Conservation (phyloP, 1,284 basidiomycete species). For the Ceratobasidium sp. region DNA sequence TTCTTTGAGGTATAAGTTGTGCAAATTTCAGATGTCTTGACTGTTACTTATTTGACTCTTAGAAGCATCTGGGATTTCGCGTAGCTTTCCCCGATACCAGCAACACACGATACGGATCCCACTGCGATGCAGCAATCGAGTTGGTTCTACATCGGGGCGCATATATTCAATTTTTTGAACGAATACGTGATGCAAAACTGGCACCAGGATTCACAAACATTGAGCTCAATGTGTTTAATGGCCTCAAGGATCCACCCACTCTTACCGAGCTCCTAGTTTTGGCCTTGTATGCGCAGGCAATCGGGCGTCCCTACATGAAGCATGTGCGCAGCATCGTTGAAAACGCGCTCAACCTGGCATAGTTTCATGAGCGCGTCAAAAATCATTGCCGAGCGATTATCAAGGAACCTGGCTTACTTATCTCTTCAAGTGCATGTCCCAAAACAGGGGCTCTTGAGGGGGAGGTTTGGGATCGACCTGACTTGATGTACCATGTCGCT, state of each 20-base stretch:
- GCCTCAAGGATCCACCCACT: slow-evolving; percentile 56
- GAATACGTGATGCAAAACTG: slow-evolving; percentile 50
- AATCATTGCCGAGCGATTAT: slow-evolving; percentile 31
- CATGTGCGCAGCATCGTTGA: slow-evolving; percentile 51
- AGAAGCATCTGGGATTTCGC: slow-evolving; percentile 30
- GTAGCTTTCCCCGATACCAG: slow-evolving; percentile 37
- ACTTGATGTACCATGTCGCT: slow-evolving; percentile 8
- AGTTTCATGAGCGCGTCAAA: slow-evolving; percentile 38
- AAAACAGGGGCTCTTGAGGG: slow-evolving; percentile 11
- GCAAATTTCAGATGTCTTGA: background rate
- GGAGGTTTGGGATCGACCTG: slow-evolving; percentile 13
- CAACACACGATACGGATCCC: slow-evolving; percentile 38
- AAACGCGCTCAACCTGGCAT: slow-evolving; percentile 49
- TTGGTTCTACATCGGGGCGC: background rate
- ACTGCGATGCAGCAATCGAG: slow-evolving; percentile 36
- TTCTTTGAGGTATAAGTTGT: background rate
- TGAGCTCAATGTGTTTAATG: slow-evolving; percentile 56
- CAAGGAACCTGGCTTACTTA: slow-evolving; percentile 29
- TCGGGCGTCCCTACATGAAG: slow-evolving; percentile 56
- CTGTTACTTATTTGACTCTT: background rate
- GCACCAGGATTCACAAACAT: slow-evolving; percentile 50
- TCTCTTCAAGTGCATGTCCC: background rate
- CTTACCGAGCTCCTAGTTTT: slow-evolving; percentile 58
- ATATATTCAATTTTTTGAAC: slow-evolving; percentile 8
- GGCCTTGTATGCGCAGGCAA: slow-evolving; percentile 55